Base-by-base conservation (phyloP, 106 monocot genomes). In the Allium cepa region DNA sequence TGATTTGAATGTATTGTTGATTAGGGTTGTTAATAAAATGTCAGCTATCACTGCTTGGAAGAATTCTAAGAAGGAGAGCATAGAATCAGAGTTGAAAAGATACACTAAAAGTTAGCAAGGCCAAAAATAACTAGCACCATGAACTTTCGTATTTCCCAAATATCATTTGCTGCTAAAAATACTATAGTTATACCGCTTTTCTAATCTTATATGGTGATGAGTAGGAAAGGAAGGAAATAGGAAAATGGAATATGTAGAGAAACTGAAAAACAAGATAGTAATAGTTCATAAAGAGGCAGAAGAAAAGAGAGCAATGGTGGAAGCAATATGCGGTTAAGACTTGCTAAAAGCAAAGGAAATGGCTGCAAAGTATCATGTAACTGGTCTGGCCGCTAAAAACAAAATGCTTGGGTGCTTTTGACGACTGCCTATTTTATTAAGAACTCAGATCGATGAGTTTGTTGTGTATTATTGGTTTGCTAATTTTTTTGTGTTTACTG, bases 211-310 rank as follows among this genome's bases (percentile, higher is more conserved):
- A 8, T 18, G 8, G 5, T 28, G 10, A 48, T 64, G 26, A 58
- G 49, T 66, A 74, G 74, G 74, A 67, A 74, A 46, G 49, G 10
- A 8, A 67, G 48, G 74, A 74, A 36, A 74, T n/a, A 74, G 67
- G 67, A 49, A 57, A 74, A 74, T 67, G 2, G 59, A 74, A 27
- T 67, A 74, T 60, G 67, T 57, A 51, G 74, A 74, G n/a, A 66
- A 74, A 48, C 58, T 67, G 56, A 74, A 74, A 60, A 74, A 74
- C 74, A 74, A 67, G 56, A 47, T 67, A 0, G 74, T 64, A 11
- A 50, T 67, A 12, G 11, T 60, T 67, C 74, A 74, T 59, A 74
- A 74, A 26, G 27, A 56, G 51, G 74, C 74, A 59, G 67, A 74
- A 60, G 74, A 74, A 67, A 74, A 60, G 47, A 57, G 74, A 14